Evolutionary conservation across 78 protist species (phyloP), one percentile per base, ranked within the genome.

Genomic region (Anaeramoeba flamelloides): DNA sequence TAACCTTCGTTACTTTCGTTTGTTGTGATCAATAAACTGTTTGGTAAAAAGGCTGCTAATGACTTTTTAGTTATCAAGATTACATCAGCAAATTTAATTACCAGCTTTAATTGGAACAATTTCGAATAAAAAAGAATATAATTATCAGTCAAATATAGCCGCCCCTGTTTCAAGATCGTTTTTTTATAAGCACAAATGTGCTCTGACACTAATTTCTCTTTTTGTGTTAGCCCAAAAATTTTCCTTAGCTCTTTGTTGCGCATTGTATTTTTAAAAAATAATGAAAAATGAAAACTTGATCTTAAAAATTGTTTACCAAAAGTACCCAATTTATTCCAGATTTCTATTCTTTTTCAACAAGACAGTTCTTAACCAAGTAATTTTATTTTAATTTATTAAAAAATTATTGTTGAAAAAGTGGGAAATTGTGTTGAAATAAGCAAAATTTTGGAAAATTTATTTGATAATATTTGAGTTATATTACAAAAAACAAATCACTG

Each of bases 61-160:
- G 26, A 8, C 38, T 26, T 33, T 41, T 75, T 81, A n/a, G 32
- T 8, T 38, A 81, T 0, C 37, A 39, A 31, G 1, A 1, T 32
- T 26, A 81, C 36, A 30, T 2, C 78, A 0, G 1, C 22, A 2
- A 81, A 17, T 38, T 1, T 40, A 1, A 81, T 0, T 12, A 81
- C 41, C n/a, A 74, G 36, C 34, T 3, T 0, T 17, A 76, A 65
- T 33, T 1, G 1, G 39, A 81, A 81, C 38, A 81, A 1, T 0
- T 0, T 0, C 4, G 83, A 75, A 32, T 31, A 41, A 36, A 81
- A 81, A 36, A 38, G 65, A 38, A 81, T 77, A 41, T 81, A n/a
- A 31, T 81, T 41, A 31, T 3, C 31, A 32, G 83, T 36, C 75
- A 81, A 39, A 41, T 76, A 81, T 74, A 81, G 32, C 30, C 83